phyloP scores from a whole-genome alignment of 1,139 yeast genomes.

The Arxiozyma heterogenica region DNA sequence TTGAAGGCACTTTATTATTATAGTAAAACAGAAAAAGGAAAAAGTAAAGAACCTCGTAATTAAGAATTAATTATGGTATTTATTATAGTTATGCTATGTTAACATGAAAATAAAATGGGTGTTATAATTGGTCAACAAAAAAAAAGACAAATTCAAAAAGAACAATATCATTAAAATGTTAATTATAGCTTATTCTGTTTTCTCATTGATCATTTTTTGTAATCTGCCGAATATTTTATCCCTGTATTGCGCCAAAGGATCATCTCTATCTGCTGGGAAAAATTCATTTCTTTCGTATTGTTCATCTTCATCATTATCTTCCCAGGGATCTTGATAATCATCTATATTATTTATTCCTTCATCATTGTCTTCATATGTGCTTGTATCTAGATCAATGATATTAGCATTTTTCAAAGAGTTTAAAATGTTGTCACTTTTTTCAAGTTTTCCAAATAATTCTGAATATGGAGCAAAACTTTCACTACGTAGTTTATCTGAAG shows the following conservation, averaged over 20 bases:
- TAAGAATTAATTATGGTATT: not conserved
- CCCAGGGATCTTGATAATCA: constrained; percentile 12
- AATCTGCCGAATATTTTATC: constrained; percentile 52
- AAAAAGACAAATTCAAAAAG: no score
- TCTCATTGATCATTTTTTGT: constrained; percentile 39
- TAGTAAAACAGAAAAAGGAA: no score
- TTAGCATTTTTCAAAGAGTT: constrained; percentile 18
- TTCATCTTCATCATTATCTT: constrained; percentile 24
- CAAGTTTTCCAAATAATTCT: constrained; percentile 29
- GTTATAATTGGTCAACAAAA: not conserved
- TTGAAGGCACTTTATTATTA: no score
- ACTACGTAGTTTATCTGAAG: constrained; percentile 6
- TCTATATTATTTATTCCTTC: constrained; percentile 27
- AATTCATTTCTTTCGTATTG: constrained; percentile 39
- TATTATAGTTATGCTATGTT: not conserved
- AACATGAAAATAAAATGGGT: not conserved
- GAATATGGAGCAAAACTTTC: constrained; percentile 19
- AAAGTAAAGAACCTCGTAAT: not conserved
- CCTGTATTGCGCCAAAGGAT: constrained; percentile 53
- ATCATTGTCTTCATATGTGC: constrained; percentile 17
- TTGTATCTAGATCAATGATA: constrained; percentile 20
- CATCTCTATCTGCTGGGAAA: constrained; percentile 47
- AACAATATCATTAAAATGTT: not conserved
- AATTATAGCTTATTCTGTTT: not conserved
- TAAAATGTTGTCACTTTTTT: constrained; percentile 26